Evolutionary conservation across 805 yeast genomes (phyloP).

Genomic region (Monosporozyma solicola): DNA sequence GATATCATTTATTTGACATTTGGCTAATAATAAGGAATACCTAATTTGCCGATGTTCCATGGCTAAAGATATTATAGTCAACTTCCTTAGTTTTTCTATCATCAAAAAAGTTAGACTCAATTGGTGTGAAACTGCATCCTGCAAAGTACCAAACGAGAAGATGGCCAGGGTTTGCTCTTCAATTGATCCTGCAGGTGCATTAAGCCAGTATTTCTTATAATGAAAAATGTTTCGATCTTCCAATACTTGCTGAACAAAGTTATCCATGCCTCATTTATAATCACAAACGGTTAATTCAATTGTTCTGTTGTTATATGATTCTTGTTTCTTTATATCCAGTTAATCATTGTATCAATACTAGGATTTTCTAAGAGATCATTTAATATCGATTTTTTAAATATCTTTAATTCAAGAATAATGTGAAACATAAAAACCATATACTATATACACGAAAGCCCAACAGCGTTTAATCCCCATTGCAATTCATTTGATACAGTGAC

Average conservation of each 20-base stretch:
- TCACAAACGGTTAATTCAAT: background rate
- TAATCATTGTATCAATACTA: too few species aligned
- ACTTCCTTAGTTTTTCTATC: slow-evolving; percentile 16
- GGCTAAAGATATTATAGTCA: slow-evolving; percentile 19
- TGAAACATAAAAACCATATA: too few species aligned
- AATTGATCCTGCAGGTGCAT: slow-evolving; percentile 1
- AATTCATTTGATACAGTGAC: background rate
- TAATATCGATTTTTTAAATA: too few species aligned
- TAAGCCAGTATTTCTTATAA: slow-evolving; percentile 23
- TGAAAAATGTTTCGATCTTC: slow-evolving; percentile 17
- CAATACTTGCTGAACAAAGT: slow-evolving; percentile 1
- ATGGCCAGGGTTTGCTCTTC: slow-evolving; percentile 16
- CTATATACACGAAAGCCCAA: too few species aligned
- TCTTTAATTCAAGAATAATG: too few species aligned
- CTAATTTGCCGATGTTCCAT: slow-evolving; percentile 10
- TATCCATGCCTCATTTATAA: background rate
- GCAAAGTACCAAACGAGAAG: slow-evolving; percentile 22
- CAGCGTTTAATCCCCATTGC: too few species aligned
- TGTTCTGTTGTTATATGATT: background rate
- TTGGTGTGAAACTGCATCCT: slow-evolving; percentile 6
- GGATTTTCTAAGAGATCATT: too few species aligned
- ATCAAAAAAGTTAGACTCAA: slow-evolving; percentile 7
- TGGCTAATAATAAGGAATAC: slow-evolving; percentile 8
- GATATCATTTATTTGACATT: slow-evolving; percentile 9
- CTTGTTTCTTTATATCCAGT: background rate